These are phyloP conservation scores for Mollisiaceae sp. DNA, from an alignment of 2,329 filamentous ascomycete genomes.

Conservation along the genomic window DNA sequence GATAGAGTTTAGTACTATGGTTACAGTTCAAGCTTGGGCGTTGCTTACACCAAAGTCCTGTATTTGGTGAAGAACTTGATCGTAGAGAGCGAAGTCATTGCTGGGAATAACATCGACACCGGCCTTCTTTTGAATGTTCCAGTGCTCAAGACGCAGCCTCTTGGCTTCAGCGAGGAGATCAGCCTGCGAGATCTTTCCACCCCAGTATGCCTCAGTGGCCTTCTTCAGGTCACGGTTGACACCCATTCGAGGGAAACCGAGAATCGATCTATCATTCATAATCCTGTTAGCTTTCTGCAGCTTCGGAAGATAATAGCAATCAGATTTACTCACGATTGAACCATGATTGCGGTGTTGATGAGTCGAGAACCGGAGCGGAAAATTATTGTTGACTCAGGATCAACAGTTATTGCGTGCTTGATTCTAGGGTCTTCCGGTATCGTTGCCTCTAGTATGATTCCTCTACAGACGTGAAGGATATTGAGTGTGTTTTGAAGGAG, in stretches of 20 bases:
- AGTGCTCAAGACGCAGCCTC: conserved; percentile 94
- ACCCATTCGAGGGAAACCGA: conserved; percentile 99
- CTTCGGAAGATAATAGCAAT: conserved; percentile 5
- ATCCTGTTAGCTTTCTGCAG: conserved; percentile 23
- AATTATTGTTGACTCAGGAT: conserved; percentile 23
- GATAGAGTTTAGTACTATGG: conserved; percentile 24
- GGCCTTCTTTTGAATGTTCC: conserved; percentile 99
- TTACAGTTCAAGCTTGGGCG: conserved; percentile 9
- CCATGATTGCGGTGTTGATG: conserved; percentile 52
- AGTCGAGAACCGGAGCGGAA: conserved; percentile 22
- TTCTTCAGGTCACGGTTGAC: conserved; percentile 99
- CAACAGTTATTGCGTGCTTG: conserved; percentile 30
- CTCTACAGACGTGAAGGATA: conserved; percentile 12
- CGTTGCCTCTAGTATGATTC: conserved; percentile 17
- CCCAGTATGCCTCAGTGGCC: conserved; percentile 98
- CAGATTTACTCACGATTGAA: conserved; percentile 58
- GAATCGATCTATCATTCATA: conserved; percentile 60
- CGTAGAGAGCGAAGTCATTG: conserved; percentile 99
- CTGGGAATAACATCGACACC: conserved; percentile 97
- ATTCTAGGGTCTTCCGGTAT: conserved; percentile 22
- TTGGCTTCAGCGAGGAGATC: conserved; percentile 95
- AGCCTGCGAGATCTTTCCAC: conserved; percentile 88
- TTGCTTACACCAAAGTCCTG: conserved; percentile 89
- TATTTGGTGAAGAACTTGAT: conserved; percentile 97
- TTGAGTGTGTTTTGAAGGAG: not conserved